Percentiles rank a stretch among this genome's conserved stretches.
These are phyloP conservation scores for Didymella keratinophila DNA, from an alignment of 2,329 filamentous ascomycete species.

Conservation along the genomic window DNA sequence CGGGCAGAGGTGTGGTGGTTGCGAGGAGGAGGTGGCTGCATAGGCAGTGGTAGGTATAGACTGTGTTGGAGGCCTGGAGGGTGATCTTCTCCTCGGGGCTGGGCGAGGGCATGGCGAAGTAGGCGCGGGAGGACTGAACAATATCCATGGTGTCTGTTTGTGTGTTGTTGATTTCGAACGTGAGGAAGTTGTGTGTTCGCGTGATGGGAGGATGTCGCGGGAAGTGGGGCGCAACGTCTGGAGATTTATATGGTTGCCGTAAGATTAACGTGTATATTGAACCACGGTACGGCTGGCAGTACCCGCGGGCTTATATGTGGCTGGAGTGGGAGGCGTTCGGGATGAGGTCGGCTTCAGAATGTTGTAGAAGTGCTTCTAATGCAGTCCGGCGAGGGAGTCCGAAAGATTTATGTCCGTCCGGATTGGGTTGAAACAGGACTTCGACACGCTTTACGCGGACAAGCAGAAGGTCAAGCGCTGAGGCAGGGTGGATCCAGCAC, in stretches of 20 bases:
- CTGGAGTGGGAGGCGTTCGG: constrained; percentile 15
- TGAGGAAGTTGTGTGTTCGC: constrained; percentile 20
- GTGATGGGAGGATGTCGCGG: constrained; percentile 21
- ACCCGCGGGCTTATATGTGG: constrained; percentile 16
- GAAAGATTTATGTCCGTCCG: constrained; percentile 18
- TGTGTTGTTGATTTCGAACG: constrained; percentile 21
- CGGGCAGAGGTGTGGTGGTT: constrained; percentile 61
- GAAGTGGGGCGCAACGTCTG: constrained; percentile 21
- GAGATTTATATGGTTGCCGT: constrained; percentile 22
- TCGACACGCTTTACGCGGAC: constrained; percentile 21
- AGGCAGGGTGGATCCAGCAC: constrained; percentile 11
- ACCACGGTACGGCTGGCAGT: constrained; percentile 9
- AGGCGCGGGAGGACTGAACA: constrained; percentile 40
- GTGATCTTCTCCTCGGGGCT: constrained; percentile 43
- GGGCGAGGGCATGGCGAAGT: constrained; percentile 46
- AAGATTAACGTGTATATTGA: constrained; percentile 19
- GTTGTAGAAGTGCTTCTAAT: constrained; percentile 21
- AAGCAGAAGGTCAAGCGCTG: constrained; percentile 20
- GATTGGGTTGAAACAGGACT: constrained; percentile 23
- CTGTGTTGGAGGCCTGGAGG: constrained; percentile 45
- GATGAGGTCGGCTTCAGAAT: constrained; percentile 23
- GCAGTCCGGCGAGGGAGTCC: constrained; percentile 20
- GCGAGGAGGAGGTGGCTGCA: constrained; percentile 71
- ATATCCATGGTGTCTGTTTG: constrained; percentile 39
- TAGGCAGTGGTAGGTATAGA: constrained; percentile 69